phyloP scores from a whole-genome alignment of 805 yeast species.

The Kodamaea kakaduensis region DNA sequence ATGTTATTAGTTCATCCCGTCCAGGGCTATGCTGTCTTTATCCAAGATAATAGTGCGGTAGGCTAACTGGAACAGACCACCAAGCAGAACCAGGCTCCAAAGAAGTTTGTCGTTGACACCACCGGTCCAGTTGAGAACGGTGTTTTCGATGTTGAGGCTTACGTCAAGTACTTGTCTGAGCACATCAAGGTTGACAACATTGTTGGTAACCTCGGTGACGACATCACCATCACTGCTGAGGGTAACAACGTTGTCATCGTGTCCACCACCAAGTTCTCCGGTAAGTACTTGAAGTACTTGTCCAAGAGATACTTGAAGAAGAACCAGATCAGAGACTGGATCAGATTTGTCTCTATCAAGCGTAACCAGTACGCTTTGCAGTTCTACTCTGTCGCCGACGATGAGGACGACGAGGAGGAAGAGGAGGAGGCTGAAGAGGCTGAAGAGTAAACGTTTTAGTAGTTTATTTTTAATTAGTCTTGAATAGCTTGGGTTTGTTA shows the following conservation, averaged over 20 bases:
- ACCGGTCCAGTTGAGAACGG: conserved; percentile 96
- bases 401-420: conserved; percentile 88
- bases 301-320: conserved; percentile 99
- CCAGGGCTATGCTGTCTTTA: conserved; percentile 50
- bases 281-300: conserved; percentile 99
- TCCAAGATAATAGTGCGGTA: conserved; percentile 55
- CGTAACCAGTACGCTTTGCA: conserved; percentile 95
- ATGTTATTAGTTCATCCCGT: conserved; percentile 28
- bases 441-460: background rate
- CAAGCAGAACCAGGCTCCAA: conserved; percentile 66
- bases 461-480: background rate
- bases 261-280: conserved; percentile 94
- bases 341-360: conserved; percentile 95
- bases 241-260: conserved; percentile 88
- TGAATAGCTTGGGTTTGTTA: conserved; percentile 2
- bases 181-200: conserved; percentile 98
- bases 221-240: conserved; percentile 81
- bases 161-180: conserved; percentile 97
- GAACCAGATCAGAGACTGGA: conserved; percentile 99
- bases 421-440: conserved; percentile 36
- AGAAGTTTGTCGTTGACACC: conserved; percentile 92
- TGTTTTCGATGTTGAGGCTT: conserved; percentile 95
- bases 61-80: conserved; percentile 74
- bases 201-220: conserved; percentile 95
- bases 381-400: conserved; percentile 96